Evolutionary conservation across 2,329 filamentous ascomycete genomes (phyloP).

Genomic region (Trichoderma asperellum): DNA sequence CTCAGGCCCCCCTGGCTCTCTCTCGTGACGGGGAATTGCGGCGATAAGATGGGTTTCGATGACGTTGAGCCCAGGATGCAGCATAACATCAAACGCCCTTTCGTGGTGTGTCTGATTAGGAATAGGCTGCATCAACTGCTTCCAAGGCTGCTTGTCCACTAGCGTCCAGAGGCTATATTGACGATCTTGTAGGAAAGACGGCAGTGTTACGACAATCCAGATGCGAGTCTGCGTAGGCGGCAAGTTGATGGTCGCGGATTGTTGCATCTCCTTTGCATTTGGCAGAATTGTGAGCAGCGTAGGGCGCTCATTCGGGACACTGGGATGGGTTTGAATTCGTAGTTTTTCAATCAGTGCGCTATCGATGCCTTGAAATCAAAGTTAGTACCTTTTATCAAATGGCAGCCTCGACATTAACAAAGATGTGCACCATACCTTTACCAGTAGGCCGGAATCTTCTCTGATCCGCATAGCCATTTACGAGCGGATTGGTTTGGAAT

Average conservation of each 20-base stretch:
- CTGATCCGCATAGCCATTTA: conserved; percentile 43
- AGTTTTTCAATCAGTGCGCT: conserved; percentile 71
- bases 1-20: conserved; percentile 60
- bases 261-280: conserved; percentile 66
- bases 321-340: conserved; percentile 69
- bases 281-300: conserved; percentile 68
- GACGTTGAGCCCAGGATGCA: conserved; percentile 74
- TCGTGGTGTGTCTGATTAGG: conserved; percentile 61
- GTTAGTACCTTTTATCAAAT: conserved; percentile 5
- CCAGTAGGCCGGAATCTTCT: conserved; percentile 46
- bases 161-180: conserved; percentile 78
- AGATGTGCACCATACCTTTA: conserved; percentile 44
- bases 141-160: conserved; percentile 68
- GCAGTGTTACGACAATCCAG: conserved; percentile 70
- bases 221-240: conserved; percentile 70
- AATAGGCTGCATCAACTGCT: conserved; percentile 50
- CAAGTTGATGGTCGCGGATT: conserved; percentile 73
- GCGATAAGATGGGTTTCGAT: conserved; percentile 80
- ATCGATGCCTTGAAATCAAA: conserved; percentile 49
- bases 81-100: conserved; percentile 74
- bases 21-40: conserved; percentile 64
- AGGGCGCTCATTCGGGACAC: conserved; percentile 62
- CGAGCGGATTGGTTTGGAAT: conserved; percentile 37
- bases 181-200: conserved; percentile 64
- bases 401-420: background rate